These are phyloP conservation scores for Phaeophleospora eucalypticola DNA, from an alignment of 2,329 filamentous ascomycete genomes.

Conservation along the genomic window DNA sequence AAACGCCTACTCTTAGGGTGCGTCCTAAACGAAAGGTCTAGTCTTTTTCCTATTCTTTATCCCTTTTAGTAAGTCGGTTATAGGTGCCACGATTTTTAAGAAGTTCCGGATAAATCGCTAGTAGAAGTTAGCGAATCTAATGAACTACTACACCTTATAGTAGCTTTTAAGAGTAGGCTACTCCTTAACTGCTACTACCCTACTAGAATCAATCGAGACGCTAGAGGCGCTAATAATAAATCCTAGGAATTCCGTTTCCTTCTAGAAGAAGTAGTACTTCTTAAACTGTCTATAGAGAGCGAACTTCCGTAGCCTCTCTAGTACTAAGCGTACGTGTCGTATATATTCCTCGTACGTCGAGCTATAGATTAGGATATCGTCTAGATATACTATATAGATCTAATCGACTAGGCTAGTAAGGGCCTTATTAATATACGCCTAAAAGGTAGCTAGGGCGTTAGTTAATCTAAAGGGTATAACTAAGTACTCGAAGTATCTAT, in stretches of 20 bases:
- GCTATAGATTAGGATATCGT: constrained; percentile 34
- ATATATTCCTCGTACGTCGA: constrained; percentile 5
- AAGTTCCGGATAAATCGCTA: constrained; percentile 2
- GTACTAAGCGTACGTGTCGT: neutral
- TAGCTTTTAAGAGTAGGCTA: constrained; percentile 21
- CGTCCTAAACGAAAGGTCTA: constrained; percentile 1
- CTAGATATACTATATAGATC: constrained; percentile 26
- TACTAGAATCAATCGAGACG: constrained; percentile 27
- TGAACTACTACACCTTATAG: constrained; percentile 22
- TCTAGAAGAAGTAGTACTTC: constrained; percentile 32
- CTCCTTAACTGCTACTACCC: constrained; percentile 25
- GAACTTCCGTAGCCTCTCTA: neutral
- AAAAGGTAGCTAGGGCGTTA: constrained; percentile 25
- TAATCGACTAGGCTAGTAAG: constrained; percentile 14
- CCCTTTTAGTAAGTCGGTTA: constrained; percentile 5
- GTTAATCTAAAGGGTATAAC: constrained; percentile 28
- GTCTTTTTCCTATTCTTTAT: constrained; percentile 4
- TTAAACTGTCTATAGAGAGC: constrained; percentile 3
- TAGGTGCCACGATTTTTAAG: constrained; percentile 1
- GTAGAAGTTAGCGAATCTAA: constrained; percentile 6
- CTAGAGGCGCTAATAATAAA: constrained; percentile 26
- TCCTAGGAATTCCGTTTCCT: constrained; percentile 30
- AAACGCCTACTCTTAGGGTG: constrained; percentile 1
- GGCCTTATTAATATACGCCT: constrained; percentile 27
- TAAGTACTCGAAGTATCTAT: constrained; percentile 24